Conservation (phyloP, 345 rosid genomes). For the Arabis hirsuta region DNA sequence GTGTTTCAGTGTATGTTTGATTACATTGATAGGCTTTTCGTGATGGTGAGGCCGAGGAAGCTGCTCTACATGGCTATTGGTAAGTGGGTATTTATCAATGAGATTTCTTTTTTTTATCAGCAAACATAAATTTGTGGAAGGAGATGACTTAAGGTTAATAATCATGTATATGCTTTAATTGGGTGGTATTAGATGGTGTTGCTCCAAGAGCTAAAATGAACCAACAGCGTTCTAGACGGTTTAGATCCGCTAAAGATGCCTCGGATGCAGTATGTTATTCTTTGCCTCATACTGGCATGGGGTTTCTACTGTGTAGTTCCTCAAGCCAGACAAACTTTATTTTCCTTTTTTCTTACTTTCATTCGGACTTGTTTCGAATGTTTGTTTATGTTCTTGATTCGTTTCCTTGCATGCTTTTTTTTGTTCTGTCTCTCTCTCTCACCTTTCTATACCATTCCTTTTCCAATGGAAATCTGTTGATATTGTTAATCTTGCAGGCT, state of each 20-base stretch:
- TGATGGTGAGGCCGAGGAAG: constrained; percentile 96
- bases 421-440: neutral
- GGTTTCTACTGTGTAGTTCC: constrained; percentile 42
- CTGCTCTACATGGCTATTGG: constrained; percentile 94
- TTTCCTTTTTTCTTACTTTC: neutral
- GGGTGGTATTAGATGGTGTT: constrained; percentile 74
- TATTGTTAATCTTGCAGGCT: constrained; percentile 53
- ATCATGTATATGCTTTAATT: constrained; percentile 30
- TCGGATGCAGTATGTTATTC: constrained; percentile 73
- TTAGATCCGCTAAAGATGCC: constrained; percentile 97
- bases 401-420: neutral
- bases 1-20: constrained; percentile 94
- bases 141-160: constrained; percentile 15
- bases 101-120: neutral
- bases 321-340: constrained; percentile 31
- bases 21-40: constrained; percentile 92
- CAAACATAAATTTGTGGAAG: neutral
- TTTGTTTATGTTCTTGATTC: neutral
- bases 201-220: constrained; percentile 99
- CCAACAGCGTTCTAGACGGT: constrained; percentile 95
- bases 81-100: constrained; percentile 37
- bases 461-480: constrained; percentile 15
- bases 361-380: neutral
- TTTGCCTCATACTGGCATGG: constrained; percentile 36
- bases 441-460: neutral